These are phyloP conservation scores for Hamigera avellanea DNA, from an alignment of 495 filamentous ascomycete species.

Conservation along the genomic window DNA sequence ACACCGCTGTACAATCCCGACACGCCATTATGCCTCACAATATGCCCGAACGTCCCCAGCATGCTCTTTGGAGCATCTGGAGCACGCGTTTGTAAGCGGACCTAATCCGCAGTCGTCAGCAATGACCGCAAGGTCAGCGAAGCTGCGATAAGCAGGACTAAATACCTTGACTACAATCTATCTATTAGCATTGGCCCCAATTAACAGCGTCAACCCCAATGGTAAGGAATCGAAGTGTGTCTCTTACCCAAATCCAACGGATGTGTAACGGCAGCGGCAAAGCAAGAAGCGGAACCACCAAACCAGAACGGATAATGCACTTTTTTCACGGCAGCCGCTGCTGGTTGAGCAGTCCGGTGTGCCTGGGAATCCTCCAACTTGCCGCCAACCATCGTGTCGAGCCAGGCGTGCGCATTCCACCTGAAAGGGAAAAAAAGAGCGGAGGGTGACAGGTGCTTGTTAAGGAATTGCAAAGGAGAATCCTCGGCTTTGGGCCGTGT, in stretches of 20 bases:
- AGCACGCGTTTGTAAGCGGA: conserved; percentile 76
- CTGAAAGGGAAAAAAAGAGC: conserved; percentile 2
- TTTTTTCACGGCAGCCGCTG: conserved; percentile 21
- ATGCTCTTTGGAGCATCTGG: conserved; percentile 57
- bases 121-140: conserved; percentile 7
- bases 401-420: conserved; percentile 15
- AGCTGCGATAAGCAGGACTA: not conserved
- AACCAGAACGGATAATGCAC: conserved; percentile 86
- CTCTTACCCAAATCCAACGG: conserved; percentile 61
- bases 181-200: not conserved
- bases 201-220: too few species aligned
- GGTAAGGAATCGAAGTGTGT: too few species aligned
- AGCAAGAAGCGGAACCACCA: conserved; percentile 80
- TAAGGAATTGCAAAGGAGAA: conserved; percentile 12
- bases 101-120: conserved; percentile 34
- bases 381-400: conserved; percentile 24
- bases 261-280: conserved; percentile 84
- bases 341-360: conserved; percentile 12
- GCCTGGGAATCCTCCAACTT: conserved; percentile 24
- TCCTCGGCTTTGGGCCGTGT: too few species aligned
- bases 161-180: conserved; percentile 39
- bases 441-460: conserved; percentile 1
- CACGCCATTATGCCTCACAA: conserved; percentile 56
- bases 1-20: conserved; percentile 72
- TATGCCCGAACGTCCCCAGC: conserved; percentile 69